phyloP scores from a whole-genome alignment of 768 basidiomycete genomes.

The Boletus sp. region DNA sequence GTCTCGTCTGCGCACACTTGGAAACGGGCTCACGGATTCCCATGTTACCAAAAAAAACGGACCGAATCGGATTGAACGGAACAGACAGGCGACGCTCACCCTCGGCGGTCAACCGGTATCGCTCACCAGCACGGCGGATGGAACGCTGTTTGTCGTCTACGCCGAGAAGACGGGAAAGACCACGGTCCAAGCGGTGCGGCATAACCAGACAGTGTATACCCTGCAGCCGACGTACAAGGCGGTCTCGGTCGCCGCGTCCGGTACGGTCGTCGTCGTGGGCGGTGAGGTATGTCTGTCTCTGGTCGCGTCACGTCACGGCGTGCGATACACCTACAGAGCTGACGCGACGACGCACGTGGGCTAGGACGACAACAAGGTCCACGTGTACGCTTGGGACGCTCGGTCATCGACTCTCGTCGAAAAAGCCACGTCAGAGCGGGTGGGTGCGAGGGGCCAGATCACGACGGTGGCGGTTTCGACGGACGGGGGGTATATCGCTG shows the following conservation, averaged over 20 bases:
- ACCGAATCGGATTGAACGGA: not conserved
- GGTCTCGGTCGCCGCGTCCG: constrained; percentile 52
- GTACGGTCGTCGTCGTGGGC: constrained; percentile 62
- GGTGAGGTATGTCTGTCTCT: constrained; percentile 53
- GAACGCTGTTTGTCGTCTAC: constrained; percentile 55
- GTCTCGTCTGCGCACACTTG: no score
- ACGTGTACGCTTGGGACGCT: constrained; percentile 70
- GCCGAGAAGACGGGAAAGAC: constrained; percentile 44
- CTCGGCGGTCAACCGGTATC: constrained; percentile 66
- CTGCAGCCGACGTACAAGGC: constrained; percentile 51
- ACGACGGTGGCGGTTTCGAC: constrained; percentile 77
- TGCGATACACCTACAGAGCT: not conserved
- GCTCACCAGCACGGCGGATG: constrained; percentile 55
- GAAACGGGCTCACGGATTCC: not conserved
- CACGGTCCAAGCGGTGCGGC: constrained; percentile 59
- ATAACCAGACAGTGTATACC: constrained; percentile 65
- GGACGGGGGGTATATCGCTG: constrained; percentile 69
- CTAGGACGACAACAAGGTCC: constrained; percentile 70
- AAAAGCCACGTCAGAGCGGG: constrained; percentile 55
- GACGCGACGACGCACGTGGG: not conserved
- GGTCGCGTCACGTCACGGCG: not conserved
- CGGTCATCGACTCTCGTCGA: constrained; percentile 49
- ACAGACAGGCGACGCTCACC: constrained; percentile 49
- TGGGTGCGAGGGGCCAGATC: constrained; percentile 54
- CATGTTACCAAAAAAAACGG: not conserved